Evolutionary conservation across 495 filamentous ascomycete species (phyloP).

Genomic region (Trichoderma virens): DNA sequence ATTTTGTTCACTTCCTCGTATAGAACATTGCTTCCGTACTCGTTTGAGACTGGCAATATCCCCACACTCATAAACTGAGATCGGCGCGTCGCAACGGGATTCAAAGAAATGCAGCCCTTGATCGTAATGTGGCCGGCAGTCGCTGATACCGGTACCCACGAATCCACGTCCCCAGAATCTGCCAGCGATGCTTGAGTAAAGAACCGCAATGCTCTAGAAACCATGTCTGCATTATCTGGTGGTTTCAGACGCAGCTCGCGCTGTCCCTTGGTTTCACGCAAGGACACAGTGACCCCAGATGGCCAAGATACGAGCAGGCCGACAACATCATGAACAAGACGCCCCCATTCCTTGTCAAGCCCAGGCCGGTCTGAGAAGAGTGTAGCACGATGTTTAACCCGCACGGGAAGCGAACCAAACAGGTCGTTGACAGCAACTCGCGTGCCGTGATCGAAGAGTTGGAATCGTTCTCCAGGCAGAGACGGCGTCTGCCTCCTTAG

Average conservation of each 20-base stretch:
- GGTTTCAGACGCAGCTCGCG: constrained; percentile 15
- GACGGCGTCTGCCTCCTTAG: constrained; percentile 63
- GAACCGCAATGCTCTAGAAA: constrained; percentile 37
- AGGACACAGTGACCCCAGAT: constrained; percentile 31
- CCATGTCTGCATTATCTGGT: not conserved
- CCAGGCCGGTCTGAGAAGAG: constrained; percentile 46
- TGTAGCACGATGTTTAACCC: constrained; percentile 71
- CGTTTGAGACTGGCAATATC: constrained; percentile 48
- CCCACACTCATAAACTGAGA: constrained; percentile 76
- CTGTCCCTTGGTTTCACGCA: constrained; percentile 30
- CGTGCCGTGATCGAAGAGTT: constrained; percentile 60
- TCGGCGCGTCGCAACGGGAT: constrained; percentile 60
- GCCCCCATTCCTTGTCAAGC: constrained; percentile 53
- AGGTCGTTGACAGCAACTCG: constrained; percentile 73
- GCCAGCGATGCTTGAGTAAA: constrained; percentile 58
- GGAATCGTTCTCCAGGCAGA: constrained; percentile 49
- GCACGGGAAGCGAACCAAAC: constrained; percentile 93
- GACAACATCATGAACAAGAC: constrained; percentile 50
- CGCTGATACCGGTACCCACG: constrained; percentile 65
- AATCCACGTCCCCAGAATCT: constrained; percentile 36
- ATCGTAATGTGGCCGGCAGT: constrained; percentile 51
- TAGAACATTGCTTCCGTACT: constrained; percentile 53
- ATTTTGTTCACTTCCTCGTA: constrained; percentile 73
- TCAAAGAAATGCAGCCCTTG: constrained; percentile 59
- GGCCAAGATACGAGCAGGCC: constrained; percentile 62